Conservation (phyloP, 2,329 filamentous ascomycete species). For the Blastomyces percursus region DNA sequence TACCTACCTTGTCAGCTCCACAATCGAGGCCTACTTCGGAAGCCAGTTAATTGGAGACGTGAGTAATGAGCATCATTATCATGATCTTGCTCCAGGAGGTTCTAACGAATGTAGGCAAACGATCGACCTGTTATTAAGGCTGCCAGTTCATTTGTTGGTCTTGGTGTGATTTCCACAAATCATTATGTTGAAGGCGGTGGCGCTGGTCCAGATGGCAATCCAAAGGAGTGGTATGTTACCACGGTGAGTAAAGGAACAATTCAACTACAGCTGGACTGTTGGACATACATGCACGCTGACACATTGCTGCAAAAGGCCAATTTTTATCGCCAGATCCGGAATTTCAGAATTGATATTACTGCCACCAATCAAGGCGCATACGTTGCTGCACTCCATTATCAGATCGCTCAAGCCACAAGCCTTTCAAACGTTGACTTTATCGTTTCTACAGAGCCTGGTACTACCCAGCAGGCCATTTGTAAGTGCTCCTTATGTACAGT, state of each 20-base stretch:
- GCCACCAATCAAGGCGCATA: constrained; percentile 29
- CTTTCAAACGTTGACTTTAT: constrained; percentile 6
- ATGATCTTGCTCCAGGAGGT: not conserved
- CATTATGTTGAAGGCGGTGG: constrained; percentile 45
- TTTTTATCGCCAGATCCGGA: constrained; percentile 16
- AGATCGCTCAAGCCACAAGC: constrained; percentile 11
- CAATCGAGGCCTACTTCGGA: constrained; percentile 14
- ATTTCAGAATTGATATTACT: constrained; percentile 20
- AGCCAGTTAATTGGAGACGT: constrained; percentile 16
- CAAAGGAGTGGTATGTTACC: constrained; percentile 58
- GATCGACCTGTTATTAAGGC: constrained; percentile 35
- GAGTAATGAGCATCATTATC: constrained; percentile 25
- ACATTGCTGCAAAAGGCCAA: constrained; percentile 9
- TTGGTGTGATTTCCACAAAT: constrained; percentile 71
- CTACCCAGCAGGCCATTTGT: constrained; percentile 6
- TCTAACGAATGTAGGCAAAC: constrained; percentile 1
- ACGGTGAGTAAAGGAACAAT: constrained; percentile 27
- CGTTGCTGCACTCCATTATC: constrained; percentile 20
- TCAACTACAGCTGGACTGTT: not conserved
- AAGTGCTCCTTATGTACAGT: not conserved
- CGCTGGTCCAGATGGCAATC: constrained; percentile 34
- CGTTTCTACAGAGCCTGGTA: not conserved
- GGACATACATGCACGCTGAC: not conserved
- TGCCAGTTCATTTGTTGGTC: constrained; percentile 56
- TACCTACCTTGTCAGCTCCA: constrained; percentile 14